Evolutionary conservation across 306 rosid genomes (phyloP).

Genomic region (Inga leiocalycina): DNA sequence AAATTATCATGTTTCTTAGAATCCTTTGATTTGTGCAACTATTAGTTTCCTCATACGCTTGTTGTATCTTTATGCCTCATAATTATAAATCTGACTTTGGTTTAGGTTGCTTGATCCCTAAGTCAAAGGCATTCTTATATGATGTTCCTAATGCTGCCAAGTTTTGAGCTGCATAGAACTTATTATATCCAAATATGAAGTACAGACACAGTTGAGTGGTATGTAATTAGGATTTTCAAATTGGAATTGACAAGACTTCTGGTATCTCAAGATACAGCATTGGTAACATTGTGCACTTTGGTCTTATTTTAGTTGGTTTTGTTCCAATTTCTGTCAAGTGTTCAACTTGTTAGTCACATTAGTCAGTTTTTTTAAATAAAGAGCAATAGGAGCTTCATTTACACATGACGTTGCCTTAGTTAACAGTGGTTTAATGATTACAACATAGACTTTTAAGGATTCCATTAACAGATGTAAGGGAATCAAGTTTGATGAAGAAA

Average conservation of each 20-base stretch:
- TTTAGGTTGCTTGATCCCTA: not conserved
- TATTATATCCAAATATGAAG: not conserved
- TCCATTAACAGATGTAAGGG: not conserved
- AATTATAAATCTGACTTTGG: not conserved
- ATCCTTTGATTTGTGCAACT: not conserved
- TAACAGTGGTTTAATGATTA: slow-evolving; percentile 1
- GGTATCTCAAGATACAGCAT: slow-evolving; percentile 15
- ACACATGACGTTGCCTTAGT: slow-evolving; percentile 24
- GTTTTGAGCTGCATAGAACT: not conserved
- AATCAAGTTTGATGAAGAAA: not conserved
- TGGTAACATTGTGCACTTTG: not conserved
- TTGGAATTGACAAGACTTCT: not conserved
- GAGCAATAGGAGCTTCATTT: not conserved
- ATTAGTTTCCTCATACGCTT: not conserved
- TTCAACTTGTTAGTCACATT: not conserved
- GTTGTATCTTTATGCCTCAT: not conserved
- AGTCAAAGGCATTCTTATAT: not conserved
- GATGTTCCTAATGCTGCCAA: slow-evolving; percentile 2
- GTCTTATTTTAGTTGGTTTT: not conserved
- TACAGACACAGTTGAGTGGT: not conserved
- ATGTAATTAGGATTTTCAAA: slow-evolving; percentile 8
- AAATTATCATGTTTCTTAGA: not conserved
- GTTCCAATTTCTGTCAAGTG: not conserved
- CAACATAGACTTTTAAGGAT: not conserved
- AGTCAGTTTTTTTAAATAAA: not conserved